phyloP scores from a whole-genome alignment of 768 basidiomycete genomes.

The Leccinum aurantiacum region DNA sequence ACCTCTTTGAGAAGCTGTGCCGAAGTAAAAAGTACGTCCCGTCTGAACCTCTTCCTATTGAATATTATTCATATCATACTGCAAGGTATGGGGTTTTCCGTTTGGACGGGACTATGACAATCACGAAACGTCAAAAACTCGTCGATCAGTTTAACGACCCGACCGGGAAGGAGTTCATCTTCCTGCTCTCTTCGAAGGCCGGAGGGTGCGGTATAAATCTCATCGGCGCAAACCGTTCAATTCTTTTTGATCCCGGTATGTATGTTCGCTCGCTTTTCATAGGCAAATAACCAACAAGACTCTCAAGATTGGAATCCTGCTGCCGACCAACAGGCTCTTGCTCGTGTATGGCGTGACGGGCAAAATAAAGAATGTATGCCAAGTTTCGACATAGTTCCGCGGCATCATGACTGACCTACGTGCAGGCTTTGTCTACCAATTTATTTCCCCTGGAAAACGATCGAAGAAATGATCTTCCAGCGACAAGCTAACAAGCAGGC shows the following conservation, averaged over 20 bases:
- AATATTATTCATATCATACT: neutral
- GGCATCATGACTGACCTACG: neutral
- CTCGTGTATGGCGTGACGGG: conserved; percentile 98
- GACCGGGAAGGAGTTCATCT: conserved; percentile 89
- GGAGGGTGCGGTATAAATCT: conserved; percentile 97
- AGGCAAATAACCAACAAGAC: neutral
- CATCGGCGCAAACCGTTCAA: conserved; percentile 94
- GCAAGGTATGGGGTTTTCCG: conserved; percentile 87
- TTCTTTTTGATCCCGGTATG: conserved; percentile 90
- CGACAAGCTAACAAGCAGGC: conserved; percentile 96
- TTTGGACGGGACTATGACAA: conserved; percentile 92
- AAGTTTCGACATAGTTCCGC: neutral
- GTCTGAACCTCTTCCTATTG: neutral
- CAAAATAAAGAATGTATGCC: conserved; percentile 97
- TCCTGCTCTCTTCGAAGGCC: conserved; percentile 92
- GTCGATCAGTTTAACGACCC: conserved; percentile 97
- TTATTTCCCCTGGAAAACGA: conserved; percentile 95
- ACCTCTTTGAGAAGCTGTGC: conserved; percentile 88
- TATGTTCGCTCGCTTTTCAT: neutral
- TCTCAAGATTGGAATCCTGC: conserved; percentile 95
- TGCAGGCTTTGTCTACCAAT: conserved; percentile 95
- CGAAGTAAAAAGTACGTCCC: conserved; percentile 71
- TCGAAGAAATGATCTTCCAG: conserved; percentile 99
- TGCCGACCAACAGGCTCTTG: conserved; percentile 96
- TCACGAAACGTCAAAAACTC: conserved; percentile 89